Evolutionary conservation across 345 rosid species (phyloP).

Genomic region (Arabis alpina): DNA sequence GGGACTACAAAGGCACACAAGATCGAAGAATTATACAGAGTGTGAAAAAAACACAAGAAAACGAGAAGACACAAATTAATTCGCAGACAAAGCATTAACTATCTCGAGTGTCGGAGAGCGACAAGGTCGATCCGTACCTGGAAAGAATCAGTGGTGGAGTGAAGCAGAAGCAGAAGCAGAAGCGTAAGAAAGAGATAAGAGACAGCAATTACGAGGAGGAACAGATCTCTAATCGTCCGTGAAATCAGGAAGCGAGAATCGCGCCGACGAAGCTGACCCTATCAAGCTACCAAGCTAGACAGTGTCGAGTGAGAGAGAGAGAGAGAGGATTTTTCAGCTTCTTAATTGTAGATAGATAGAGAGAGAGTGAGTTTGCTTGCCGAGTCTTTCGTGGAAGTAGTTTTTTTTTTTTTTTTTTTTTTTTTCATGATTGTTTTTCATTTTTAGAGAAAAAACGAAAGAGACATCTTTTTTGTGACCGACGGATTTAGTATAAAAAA

Average conservation of each 20-base stretch:
- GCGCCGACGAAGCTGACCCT: slow-evolving; percentile 44
- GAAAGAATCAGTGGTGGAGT: slow-evolving; percentile 3
- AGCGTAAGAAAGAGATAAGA: not conserved
- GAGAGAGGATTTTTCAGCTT: slow-evolving; percentile 16
- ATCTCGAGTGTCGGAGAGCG: not conserved
- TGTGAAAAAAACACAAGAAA: not conserved
- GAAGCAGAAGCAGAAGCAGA: too few species aligned
- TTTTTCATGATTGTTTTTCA: not conserved
- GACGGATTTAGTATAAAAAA: slow-evolving; percentile 38
- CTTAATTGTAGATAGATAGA: slow-evolving; percentile 19
- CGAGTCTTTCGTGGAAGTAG: slow-evolving; percentile 30
- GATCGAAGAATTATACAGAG: slow-evolving; percentile 23
- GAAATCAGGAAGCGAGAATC: slow-evolving; percentile 37
- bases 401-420: slow-evolving; percentile 2
- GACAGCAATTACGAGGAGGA: not conserved
- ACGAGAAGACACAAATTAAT: not conserved
- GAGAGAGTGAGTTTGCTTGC: slow-evolving; percentile 22
- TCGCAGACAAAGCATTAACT: not conserved
- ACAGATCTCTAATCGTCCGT: slow-evolving; percentile 38
- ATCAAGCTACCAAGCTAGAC: slow-evolving; percentile 32
- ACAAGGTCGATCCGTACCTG: slow-evolving; percentile 26
- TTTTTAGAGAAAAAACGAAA: not conserved
- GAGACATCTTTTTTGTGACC: slow-evolving; percentile 34
- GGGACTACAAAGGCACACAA: not conserved
- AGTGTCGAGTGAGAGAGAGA: slow-evolving; percentile 17